Evolutionary conservation across 2,329 filamentous ascomycete species (phyloP).

Genomic region (Mollisiaceae sp.): DNA sequence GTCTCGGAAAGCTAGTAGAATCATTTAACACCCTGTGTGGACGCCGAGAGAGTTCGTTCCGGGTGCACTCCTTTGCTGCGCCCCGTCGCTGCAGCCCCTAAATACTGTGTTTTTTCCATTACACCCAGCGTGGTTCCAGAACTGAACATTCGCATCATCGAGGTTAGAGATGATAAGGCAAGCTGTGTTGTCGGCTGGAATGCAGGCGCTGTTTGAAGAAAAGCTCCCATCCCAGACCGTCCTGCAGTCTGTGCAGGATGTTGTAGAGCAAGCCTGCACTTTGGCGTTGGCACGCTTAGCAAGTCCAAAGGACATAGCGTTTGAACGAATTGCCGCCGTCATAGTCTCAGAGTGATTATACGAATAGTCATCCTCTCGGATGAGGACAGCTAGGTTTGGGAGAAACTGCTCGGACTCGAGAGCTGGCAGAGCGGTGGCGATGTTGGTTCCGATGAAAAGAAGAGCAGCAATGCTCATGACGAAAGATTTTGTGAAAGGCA

Average conservation of each 20-base stretch:
- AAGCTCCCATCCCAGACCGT: background rate
- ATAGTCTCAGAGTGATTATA: background rate
- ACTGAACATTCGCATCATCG: background rate
- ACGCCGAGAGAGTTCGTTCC: conserved; percentile 2
- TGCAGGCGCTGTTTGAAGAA: background rate
- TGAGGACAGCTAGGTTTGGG: background rate
- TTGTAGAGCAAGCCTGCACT: background rate
- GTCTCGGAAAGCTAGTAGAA: background rate
- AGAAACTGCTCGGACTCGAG: background rate
- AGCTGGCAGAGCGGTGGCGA: background rate
- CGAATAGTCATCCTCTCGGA: background rate
- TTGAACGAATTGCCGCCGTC: background rate
- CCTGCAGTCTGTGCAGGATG: background rate
- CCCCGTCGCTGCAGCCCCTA: background rate
- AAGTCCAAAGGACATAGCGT: background rate
- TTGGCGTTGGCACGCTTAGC: background rate
- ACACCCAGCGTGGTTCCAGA: background rate
- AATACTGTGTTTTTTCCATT: background rate
- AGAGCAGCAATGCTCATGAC: background rate
- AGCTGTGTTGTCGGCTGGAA: background rate
- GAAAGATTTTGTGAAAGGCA: background rate
- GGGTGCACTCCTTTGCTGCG: background rate
- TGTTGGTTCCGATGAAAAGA: background rate
- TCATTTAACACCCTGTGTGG: background rate
- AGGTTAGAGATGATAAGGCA: background rate